Evolutionary conservation across 2,329 filamentous ascomycete species (phyloP), one percentile per base, ranked within the genome.

Genomic region (Aspergillus fructus): DNA sequence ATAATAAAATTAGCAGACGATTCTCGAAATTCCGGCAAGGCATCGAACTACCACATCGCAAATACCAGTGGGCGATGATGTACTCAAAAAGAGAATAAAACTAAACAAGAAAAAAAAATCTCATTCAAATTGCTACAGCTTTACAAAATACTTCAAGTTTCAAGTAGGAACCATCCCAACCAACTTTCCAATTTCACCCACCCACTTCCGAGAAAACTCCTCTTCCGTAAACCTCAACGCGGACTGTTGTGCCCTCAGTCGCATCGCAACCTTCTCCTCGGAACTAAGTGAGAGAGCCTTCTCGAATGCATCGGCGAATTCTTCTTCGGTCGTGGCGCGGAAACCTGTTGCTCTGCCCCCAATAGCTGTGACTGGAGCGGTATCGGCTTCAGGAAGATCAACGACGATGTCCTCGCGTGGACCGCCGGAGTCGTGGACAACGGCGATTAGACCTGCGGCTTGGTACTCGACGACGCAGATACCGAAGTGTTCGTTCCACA

Each of bases 401-500:
- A 91, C 84, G 15, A 97, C 93, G 64, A 99, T 99, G 71, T 99
- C 94, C 61, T 91, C 76, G 75, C 94, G 96, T 2, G 94, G 94
- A 0, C 94, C 94, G 8, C 93, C 94, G 50, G 90, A 94, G 74
- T 97, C 82, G 68, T 99, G 94, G 8, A 97, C 94, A 0, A 99
- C 93, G 5, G 89, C 87, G 56, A 99, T 92, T 57, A 99, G 79
- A 1, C 94, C 94, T 0, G 94, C 94, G 4, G 94, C 94, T 72
- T 97, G 93, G 71, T 97, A 99, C 79, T 99, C 94, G 41, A 99
- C 94, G 15, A 97, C 93, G 1, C 94, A 94, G 58, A 99, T 99
- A 21, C 94, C 94, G 72, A 99, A 99, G 74, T 99, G 94, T 78
- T 99, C 94, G 72, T 97, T 97, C 93, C 94, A 99, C 94, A 99